phyloP scores from a whole-genome alignment of 306 rosid species.

The Urtica urens region DNA sequence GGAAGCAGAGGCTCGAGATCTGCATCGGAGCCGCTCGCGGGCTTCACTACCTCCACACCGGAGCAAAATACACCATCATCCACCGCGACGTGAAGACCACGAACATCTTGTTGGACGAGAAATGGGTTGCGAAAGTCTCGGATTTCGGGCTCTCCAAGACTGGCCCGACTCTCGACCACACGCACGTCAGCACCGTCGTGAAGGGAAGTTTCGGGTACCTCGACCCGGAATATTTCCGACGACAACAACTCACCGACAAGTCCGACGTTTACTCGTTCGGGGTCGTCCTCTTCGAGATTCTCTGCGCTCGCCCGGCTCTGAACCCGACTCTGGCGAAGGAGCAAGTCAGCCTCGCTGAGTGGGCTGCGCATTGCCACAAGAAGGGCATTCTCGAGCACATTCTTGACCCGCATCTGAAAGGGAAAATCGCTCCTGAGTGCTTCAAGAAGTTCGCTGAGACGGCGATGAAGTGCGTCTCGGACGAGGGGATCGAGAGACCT shows the following conservation, averaged over 20 bases:
- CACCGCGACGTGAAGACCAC: constrained; percentile 98
- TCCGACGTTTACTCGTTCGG: constrained; percentile 98
- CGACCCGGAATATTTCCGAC: constrained; percentile 98
- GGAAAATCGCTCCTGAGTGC: constrained; percentile 86
- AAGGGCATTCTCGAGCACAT: constrained; percentile 86
- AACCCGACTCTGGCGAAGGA: constrained; percentile 86
- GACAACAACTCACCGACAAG: constrained; percentile 95
- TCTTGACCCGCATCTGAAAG: constrained; percentile 72
- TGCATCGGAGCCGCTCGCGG: constrained; percentile 99
- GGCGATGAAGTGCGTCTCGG: constrained; percentile 93
- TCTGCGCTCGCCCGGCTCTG: constrained; percentile 95
- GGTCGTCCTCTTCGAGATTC: constrained; percentile 82
- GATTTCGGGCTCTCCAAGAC: constrained; percentile 98
- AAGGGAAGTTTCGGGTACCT: constrained; percentile 97
- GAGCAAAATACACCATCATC: constrained; percentile 96
- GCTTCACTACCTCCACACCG: constrained; percentile 91
- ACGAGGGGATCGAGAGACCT: constrained; percentile 94
- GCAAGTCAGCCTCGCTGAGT: constrained; percentile 97
- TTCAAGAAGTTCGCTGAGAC: constrained; percentile 91
- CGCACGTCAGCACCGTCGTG: constrained; percentile 96
- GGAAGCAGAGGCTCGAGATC: constrained; percentile 99
- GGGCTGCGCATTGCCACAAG: constrained; percentile 92
- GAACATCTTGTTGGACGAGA: constrained; percentile 90
- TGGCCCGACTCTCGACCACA: constrained; percentile 91
- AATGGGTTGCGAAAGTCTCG: constrained; percentile 98